Evolutionary conservation across 2,329 filamentous ascomycete genomes (phyloP).

Genomic region (Talaromyces sp.): DNA sequence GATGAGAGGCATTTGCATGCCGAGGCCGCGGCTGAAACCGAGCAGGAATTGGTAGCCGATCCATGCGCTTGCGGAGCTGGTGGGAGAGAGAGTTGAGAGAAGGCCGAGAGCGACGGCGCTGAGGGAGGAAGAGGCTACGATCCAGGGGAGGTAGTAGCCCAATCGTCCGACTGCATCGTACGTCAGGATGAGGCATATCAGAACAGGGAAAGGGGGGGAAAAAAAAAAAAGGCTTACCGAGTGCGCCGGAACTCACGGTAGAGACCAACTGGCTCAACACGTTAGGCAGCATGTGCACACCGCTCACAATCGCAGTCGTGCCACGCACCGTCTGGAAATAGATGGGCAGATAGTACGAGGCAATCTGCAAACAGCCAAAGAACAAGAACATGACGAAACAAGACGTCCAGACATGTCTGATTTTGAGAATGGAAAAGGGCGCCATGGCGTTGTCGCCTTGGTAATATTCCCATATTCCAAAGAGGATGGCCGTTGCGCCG

Average conservation of each 20-base stretch:
- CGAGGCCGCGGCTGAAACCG: constrained; percentile 22
- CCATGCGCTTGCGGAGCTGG: constrained; percentile 22
- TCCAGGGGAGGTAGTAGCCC: constrained; percentile 28
- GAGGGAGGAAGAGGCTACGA: constrained; percentile 26
- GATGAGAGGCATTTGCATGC: constrained; percentile 34
- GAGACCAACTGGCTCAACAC: constrained; percentile 12
- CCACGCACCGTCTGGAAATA: constrained; percentile 29
- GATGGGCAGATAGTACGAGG: constrained; percentile 23
- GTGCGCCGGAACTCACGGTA: constrained; percentile 12
- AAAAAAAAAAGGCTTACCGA: constrained; percentile 33
- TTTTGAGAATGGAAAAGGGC: constrained; percentile 32
- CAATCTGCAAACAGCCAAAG: constrained; percentile 25
- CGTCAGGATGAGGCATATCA: neutral
- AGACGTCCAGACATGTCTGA: constrained; percentile 29
- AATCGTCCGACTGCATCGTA: constrained; percentile 21
- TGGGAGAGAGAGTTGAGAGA: constrained; percentile 30
- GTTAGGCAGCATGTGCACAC: constrained; percentile 17
- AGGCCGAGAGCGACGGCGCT: constrained; percentile 29
- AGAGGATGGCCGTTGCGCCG: constrained; percentile 22
- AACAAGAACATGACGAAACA: constrained; percentile 20
- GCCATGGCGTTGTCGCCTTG: constrained; percentile 31
- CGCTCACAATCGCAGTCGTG: constrained; percentile 24
- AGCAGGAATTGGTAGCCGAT: constrained; percentile 27
- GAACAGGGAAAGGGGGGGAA: constrained; percentile 18
- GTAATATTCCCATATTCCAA: constrained; percentile 24